Conservation (phyloP, 2,329 filamentous ascomycete species). For the Plenodomus biglobosus region DNA sequence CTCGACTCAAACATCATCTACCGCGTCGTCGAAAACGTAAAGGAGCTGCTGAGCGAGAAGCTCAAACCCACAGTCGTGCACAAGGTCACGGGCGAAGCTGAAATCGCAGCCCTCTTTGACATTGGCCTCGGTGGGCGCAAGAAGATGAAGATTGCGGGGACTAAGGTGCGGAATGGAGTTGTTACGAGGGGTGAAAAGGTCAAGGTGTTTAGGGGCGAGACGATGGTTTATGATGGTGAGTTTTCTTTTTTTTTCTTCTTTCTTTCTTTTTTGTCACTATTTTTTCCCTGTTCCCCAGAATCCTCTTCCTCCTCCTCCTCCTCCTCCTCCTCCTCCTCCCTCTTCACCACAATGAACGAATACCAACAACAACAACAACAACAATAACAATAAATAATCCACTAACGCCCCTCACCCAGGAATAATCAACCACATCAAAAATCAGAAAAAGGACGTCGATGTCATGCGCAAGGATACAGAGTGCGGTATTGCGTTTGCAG, state of each 20-base stretch:
- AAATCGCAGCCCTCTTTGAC: conserved; percentile 78
- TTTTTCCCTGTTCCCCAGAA: too few species aligned
- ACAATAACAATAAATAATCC: too few species aligned
- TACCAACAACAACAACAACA: too few species aligned
- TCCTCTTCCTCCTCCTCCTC: too few species aligned
- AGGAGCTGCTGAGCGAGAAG: conserved; percentile 66
- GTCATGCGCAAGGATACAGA: conserved; percentile 93
- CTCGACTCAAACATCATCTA: conserved; percentile 88
- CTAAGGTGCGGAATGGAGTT: conserved; percentile 78
- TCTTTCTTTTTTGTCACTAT: not conserved
- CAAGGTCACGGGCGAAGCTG: conserved; percentile 82
- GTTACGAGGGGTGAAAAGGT: conserved; percentile 66
- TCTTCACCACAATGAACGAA: too few species aligned
- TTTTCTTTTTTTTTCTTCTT: conserved; percentile 18
- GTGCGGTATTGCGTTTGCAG: conserved; percentile 83
- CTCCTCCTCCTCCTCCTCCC: too few species aligned
- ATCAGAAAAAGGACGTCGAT: conserved; percentile 85
- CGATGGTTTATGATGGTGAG: conserved; percentile 81
- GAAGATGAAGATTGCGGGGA: conserved; percentile 79
- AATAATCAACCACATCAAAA: conserved; percentile 77
- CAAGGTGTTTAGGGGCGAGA: conserved; percentile 69
- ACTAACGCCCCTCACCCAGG: too few species aligned
- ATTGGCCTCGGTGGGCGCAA: conserved; percentile 75
- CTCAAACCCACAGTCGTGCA: conserved; percentile 67
- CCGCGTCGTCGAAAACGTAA: conserved; percentile 72